phyloP scores from a whole-genome alignment of 75 land plant species.

The Pinus albicaulis region DNA sequence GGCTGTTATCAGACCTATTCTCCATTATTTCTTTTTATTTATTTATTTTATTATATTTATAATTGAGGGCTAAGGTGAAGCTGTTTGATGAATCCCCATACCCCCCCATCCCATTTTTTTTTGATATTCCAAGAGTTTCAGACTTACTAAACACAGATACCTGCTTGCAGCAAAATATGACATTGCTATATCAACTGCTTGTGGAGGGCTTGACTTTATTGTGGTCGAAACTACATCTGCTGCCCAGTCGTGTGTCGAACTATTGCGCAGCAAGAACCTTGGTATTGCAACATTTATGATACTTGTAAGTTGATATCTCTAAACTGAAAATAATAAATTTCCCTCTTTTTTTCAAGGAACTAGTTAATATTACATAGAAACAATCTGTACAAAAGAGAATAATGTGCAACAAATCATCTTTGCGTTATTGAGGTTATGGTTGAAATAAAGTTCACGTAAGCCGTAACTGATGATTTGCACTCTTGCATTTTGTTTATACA shows the following conservation, averaged over 20 bases:
- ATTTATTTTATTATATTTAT: too few species aligned
- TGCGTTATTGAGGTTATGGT: too few species aligned
- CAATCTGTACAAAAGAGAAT: too few species aligned
- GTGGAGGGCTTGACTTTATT: slow-evolving; percentile 88
- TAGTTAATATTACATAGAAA: too few species aligned
- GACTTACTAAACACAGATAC: background rate
- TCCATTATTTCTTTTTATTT: background rate
- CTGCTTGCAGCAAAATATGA: slow-evolving; percentile 89
- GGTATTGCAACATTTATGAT: slow-evolving; percentile 98
- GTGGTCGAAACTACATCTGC: slow-evolving; percentile 87
- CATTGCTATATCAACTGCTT: slow-evolving; percentile 94
- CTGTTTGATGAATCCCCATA: background rate
- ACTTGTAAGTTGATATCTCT: slow-evolving; percentile 36
- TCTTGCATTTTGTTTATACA: background rate
- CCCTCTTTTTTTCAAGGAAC: too few species aligned
- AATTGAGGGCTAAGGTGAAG: background rate
- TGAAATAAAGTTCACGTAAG: background rate
- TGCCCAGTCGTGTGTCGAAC: slow-evolving; percentile 92
- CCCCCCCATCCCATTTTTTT: background rate
- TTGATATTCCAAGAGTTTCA: background rate
- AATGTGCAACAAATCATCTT: too few species aligned
- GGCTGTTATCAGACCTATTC: background rate
- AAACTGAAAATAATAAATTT: background rate
- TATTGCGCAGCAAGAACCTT: slow-evolving; percentile 70
- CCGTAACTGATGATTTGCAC: background rate